phyloP scores from a whole-genome alignment of 2,329 filamentous ascomycete genomes.

The Pseudocercospora musae region DNA sequence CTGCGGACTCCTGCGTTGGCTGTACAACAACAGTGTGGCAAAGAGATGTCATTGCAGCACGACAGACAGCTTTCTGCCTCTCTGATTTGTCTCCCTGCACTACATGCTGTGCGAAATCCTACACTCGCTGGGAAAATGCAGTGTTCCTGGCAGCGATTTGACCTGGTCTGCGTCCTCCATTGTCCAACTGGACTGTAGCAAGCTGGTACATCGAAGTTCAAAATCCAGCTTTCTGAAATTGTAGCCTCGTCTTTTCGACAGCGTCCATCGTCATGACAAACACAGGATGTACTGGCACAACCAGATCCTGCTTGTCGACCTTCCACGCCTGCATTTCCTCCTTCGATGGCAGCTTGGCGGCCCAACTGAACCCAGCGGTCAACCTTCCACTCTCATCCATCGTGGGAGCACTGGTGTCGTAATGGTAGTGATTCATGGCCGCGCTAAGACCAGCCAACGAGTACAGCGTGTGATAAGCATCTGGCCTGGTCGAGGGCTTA shows the following conservation, averaged over 20 bases:
- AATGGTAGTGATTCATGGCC: constrained; percentile 64
- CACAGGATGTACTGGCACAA: constrained; percentile 73
- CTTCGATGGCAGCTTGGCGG: constrained; percentile 44
- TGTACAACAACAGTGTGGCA: background rate
- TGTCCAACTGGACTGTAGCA: no score
- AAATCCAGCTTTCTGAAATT: constrained; percentile 26
- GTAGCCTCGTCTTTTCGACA: constrained; percentile 48
- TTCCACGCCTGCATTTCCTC: constrained; percentile 54
- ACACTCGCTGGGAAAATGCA: background rate
- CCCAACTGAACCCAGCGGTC: constrained; percentile 46
- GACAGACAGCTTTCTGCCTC: background rate
- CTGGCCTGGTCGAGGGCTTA: constrained; percentile 86
- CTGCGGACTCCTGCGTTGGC: background rate
- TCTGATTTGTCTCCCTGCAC: background rate
- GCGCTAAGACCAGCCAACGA: constrained; percentile 81
- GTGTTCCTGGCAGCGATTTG: background rate
- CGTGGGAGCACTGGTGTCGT: constrained; percentile 31
- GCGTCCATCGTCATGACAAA: constrained; percentile 75
- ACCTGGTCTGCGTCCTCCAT: background rate
- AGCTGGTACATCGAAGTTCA: background rate
- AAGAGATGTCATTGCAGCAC: background rate
- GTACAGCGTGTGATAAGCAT: constrained; percentile 93
- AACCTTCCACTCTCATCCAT: constrained; percentile 27
- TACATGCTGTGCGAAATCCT: background rate
- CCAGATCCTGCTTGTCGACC: constrained; percentile 67